A percentile compares a stretch with the other conserved stretches of the same genome.
These are phyloP conservation scores for Boletus fagicola DNA, from an alignment of 768 basidiomycete genomes.

Conservation along the genomic window DNA sequence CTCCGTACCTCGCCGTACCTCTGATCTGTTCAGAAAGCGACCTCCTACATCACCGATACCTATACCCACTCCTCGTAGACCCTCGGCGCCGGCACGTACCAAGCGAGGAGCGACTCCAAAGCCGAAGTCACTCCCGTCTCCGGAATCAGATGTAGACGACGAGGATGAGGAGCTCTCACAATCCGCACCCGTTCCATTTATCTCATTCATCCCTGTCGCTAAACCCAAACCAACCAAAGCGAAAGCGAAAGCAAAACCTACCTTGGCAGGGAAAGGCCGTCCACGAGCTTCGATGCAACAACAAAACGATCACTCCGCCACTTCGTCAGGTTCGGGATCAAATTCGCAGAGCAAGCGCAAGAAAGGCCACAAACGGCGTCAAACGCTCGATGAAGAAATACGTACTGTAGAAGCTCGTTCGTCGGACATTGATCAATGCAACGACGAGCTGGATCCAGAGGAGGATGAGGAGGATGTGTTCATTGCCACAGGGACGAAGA, in stretches of 20 bases:
- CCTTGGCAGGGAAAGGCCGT: conserved; percentile 18
- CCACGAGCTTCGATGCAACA: conserved; percentile 8
- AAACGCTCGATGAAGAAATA: conserved; percentile 70
- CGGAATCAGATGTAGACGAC: conserved; percentile 27
- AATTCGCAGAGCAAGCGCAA: conserved; percentile 20
- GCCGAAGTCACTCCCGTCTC: conserved; percentile 15
- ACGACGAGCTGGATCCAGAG: conserved; percentile 40
- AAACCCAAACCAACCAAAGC: conserved; percentile 12
- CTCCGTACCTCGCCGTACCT: conserved; percentile 16
- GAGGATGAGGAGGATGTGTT: conserved; percentile 40
- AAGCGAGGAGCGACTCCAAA: conserved; percentile 34
- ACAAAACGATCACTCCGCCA: not conserved
- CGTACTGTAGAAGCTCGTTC: conserved; percentile 42
- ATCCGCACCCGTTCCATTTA: conserved; percentile 14
- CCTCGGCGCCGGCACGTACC: conserved; percentile 57
- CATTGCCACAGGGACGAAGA: conserved; percentile 53
- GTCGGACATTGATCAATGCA: conserved; percentile 32
- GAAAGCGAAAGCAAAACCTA: conserved; percentile 17
- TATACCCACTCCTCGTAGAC: conserved; percentile 47
- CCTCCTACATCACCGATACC: conserved; percentile 67
- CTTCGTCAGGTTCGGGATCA: conserved; percentile 12
- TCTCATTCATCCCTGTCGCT: conserved; percentile 26
- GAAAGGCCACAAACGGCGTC: conserved; percentile 35
- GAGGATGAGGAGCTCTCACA: conserved; percentile 19
- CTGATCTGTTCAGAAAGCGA: conserved; percentile 55